Conservation (phyloP, 345 rosid species). For the Trapa bicornis region DNA sequence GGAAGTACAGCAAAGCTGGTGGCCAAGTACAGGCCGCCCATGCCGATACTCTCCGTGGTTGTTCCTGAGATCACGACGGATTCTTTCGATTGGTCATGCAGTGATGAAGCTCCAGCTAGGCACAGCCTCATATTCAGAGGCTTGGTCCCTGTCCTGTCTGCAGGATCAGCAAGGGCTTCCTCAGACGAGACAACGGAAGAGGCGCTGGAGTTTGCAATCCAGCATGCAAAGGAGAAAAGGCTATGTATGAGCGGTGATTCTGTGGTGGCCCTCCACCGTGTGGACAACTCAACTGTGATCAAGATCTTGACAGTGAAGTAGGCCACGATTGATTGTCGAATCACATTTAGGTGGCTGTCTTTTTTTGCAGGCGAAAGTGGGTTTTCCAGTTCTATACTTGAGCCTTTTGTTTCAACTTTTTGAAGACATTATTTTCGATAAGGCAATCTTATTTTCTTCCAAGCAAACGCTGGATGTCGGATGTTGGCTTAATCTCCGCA, state of each 20-base stretch:
- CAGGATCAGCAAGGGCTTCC: constrained; percentile 82
- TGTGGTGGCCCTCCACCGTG: constrained; percentile 75
- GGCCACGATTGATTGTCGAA: too few relatives aligned
- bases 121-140: constrained; percentile 89
- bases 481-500: too few relatives aligned
- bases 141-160: constrained; percentile 60
- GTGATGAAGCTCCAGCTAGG: constrained; percentile 84
- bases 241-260: constrained; percentile 76
- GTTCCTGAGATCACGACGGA: constrained; percentile 86
- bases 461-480: too few relatives aligned
- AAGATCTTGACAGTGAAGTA: constrained; percentile 79
- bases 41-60: constrained; percentile 81
- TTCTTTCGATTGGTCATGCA: constrained; percentile 88
- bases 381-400: too few relatives aligned
- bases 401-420: too few relatives aligned
- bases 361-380: too few relatives aligned
- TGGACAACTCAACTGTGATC: constrained; percentile 82
- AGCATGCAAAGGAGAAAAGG: constrained; percentile 50
- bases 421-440: too few relatives aligned
- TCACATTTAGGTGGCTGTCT: not conserved
- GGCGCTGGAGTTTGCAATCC: constrained; percentile 67
- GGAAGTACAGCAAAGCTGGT: constrained; percentile 94
- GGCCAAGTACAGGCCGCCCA: constrained; percentile 89
- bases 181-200: constrained; percentile 82
- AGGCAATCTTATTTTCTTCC: too few relatives aligned